Evolutionary conservation across 495 filamentous ascomycete species (phyloP).

Genomic region (Immersiella caudata): DNA sequence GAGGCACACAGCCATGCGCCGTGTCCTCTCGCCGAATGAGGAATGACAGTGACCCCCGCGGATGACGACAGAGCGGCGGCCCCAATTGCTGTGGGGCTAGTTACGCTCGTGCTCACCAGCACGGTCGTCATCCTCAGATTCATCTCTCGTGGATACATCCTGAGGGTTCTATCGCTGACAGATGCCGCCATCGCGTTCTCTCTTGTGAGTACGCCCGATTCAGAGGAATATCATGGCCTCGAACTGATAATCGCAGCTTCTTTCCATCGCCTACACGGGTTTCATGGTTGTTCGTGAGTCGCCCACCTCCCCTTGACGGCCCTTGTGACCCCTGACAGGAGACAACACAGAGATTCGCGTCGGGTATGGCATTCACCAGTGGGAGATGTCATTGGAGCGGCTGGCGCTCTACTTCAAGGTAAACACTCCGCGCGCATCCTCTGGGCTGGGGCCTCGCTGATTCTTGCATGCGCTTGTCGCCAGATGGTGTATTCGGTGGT

Average conservation of each 20-base stretch:
- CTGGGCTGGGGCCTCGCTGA: not conserved
- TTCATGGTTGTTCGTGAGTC: not conserved
- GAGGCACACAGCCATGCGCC: not conserved
- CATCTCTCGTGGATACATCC: conserved; percentile 20
- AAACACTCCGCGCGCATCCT: not conserved
- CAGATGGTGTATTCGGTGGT: not conserved
- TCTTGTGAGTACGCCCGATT: not conserved
- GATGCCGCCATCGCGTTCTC: conserved; percentile 21
- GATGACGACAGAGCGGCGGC: not conserved
- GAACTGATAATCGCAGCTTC: not conserved
- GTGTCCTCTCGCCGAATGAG: not conserved
- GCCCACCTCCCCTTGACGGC: not conserved
- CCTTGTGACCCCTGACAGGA: not conserved
- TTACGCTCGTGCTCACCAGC: conserved; percentile 7
- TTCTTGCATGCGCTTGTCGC: not conserved
- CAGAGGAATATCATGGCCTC: not conserved
- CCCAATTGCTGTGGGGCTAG: not conserved
- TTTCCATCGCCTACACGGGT: not conserved
- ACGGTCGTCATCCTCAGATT: conserved; percentile 19
- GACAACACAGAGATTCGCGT: not conserved
- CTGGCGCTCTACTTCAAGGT: not conserved
- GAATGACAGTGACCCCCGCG: not conserved
- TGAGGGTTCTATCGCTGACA: conserved; percentile 15
- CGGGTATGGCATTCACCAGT: conserved; percentile 6
- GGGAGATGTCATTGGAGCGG: not conserved